Evolutionary conservation across 148 eudicot species (phyloP), one percentile per base, ranked within the genome.

Genomic region (Rhododendron williamsianum): DNA sequence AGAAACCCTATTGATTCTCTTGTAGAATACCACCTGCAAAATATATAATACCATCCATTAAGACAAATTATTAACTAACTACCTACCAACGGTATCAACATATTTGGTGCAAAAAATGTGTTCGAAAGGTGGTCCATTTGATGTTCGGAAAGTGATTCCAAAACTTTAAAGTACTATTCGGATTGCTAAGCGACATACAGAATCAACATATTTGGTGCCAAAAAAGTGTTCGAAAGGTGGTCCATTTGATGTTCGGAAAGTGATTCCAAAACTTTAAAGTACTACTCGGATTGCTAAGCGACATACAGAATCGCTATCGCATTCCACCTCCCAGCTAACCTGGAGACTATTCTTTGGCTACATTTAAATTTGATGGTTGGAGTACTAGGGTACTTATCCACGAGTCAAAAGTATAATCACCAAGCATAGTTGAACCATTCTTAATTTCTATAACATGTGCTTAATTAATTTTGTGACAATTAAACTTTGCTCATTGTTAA

Each of bases 11-110:
- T 85, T 86, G 84, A 97, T 85, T 89, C 98, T 91, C 91, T 97
- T 97, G 89, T 97, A 95, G 56, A 95, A 97, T 9, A 95, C 94
- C 85, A 97, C 99, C 98, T 97, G 91, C 83, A 81, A 58, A 81
- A 48, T n/a, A 30, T 18, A 9, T 46, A 41, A 46, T 33, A 45
- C 48, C 5, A 56, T 16, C 65, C 2, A 21, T 58, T 58, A 21
- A 21, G n/a, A 56, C 23, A 18, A 18, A 52, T 52, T 52, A 12
- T 12, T 52, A 52, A 15, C 56, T 52, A 52, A 48, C 4, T 52
- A 51, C 0, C 10, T 51, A 52, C 2, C 3, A 52, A 4, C 4
- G 19, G 41, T 60, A 12, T 46, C 65, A 80, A 18, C 41, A 45
- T 2, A 21, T 4, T 77, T 18, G 27, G 51, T 43, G 27, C 80